Percentiles rank a stretch among this genome's conserved stretches.
These are phyloP conservation scores for Botrytis porri DNA, from an alignment of 2,329 filamentous ascomycete species.

Conservation along the genomic window DNA sequence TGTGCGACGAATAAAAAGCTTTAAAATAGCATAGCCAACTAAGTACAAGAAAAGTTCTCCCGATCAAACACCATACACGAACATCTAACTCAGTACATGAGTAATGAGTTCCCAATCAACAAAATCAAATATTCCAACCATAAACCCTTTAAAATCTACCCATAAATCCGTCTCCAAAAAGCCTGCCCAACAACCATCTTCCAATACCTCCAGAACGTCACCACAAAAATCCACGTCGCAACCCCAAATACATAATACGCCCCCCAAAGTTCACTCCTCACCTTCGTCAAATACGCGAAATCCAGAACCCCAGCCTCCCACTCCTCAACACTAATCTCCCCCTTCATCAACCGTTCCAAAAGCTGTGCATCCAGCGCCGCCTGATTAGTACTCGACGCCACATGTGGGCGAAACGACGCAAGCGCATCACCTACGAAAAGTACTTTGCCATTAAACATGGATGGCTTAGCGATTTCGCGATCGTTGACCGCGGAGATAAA, in stretches of 20 bases:
- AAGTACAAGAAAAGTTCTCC: no score
- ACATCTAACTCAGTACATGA: not conserved
- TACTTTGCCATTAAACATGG: slow-evolving; percentile 19
- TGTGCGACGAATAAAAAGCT: no score
- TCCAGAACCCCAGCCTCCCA: slow-evolving; percentile 4
- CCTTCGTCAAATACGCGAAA: not conserved
- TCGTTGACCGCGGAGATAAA: slow-evolving; percentile 21
- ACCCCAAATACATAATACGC: slow-evolving; percentile 11
- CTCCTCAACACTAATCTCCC: not conserved
- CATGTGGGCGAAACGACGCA: slow-evolving; percentile 15
- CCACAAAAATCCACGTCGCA: not conserved
- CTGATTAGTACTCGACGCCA: slow-evolving; percentile 19
- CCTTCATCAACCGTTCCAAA: slow-evolving; percentile 14
- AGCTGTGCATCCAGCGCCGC: slow-evolving; percentile 16
- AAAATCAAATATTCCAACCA: not conserved
- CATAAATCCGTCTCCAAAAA: not conserved
- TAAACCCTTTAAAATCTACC: not conserved
- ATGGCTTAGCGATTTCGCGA: not conserved
- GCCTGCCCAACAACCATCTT: not conserved
- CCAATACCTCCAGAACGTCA: not conserved
- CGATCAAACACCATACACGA: not conserved
- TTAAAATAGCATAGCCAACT: no score
- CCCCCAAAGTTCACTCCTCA: slow-evolving; percentile 12
- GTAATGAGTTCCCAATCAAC: not conserved
- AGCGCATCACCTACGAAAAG: slow-evolving; percentile 23